Conservation (phyloP, 345 rosid species). For the Physaria fendleri region DNA sequence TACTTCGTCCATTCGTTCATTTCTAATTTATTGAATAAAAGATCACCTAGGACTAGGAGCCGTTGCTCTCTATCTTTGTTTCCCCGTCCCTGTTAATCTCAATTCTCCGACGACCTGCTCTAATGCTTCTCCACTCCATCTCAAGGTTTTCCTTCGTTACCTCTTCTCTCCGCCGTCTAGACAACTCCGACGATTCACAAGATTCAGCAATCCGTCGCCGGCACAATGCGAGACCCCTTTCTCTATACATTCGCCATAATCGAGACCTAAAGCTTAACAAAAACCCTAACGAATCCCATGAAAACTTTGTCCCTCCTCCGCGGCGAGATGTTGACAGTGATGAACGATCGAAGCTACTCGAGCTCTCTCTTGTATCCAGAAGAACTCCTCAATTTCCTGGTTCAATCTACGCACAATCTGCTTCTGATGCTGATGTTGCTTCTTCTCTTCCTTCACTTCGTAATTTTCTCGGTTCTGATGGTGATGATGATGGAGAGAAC, state of each 20-base stretch:
- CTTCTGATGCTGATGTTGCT: conserved; percentile 23
- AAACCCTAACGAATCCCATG: conserved; percentile 15
- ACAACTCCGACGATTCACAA: conserved; percentile 14
- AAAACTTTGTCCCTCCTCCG: conserved; percentile 24
- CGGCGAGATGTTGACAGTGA: conserved; percentile 13
- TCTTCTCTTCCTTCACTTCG: conserved; percentile 45
- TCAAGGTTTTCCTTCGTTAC: conserved; percentile 25
- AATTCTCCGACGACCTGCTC: conserved; percentile 16
- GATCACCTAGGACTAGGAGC: not conserved
- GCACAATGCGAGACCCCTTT: conserved; percentile 49
- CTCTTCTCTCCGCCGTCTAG: conserved; percentile 28
- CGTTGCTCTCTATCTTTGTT: not conserved
- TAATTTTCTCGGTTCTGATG: conserved; percentile 21
- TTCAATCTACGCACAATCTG: conserved; percentile 38
- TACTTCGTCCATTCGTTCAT: no score
- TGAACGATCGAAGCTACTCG: conserved; percentile 47
- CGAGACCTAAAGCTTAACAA: conserved; percentile 8
- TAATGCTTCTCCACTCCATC: conserved; percentile 25
- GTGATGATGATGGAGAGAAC: conserved; percentile 28
- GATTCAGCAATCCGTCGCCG: conserved; percentile 39
- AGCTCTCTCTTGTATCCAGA: conserved; percentile 49
- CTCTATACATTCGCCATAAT: conserved; percentile 38
- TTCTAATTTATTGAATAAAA: rapidly evolving
- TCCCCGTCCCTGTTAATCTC: not conserved
- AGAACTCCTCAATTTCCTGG: conserved; percentile 72